phyloP scores from a whole-genome alignment of 805 yeast genomes.

The Suhomyces tanzawaensis region DNA sequence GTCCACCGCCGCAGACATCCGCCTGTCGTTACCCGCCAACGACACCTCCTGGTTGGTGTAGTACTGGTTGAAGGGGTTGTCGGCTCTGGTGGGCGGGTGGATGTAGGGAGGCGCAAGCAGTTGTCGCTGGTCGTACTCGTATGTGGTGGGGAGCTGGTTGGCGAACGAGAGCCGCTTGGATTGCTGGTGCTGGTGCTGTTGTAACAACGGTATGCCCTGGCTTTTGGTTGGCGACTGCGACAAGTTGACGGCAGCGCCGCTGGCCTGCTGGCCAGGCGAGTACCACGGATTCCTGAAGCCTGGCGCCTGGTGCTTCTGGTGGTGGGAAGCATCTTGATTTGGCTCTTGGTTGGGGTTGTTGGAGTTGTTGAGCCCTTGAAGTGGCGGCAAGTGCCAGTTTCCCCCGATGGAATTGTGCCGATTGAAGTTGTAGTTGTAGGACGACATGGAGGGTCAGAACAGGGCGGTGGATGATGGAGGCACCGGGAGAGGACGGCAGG shows the following conservation, averaged over 20 bases:
- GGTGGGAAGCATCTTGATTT: slow-evolving; percentile 4
- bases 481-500: neutral
- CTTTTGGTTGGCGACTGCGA: slow-evolving; percentile 29
- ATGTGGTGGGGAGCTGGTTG: slow-evolving; percentile 49
- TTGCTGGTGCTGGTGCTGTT: slow-evolving; percentile 24
- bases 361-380: slow-evolving; percentile 17
- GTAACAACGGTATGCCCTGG: slow-evolving; percentile 22
- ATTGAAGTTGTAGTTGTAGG: slow-evolving; percentile 31
- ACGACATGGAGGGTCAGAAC: too few relatives aligned
- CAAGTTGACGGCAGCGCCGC: slow-evolving; percentile 8
- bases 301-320: slow-evolving; percentile 14
- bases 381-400: slow-evolving; percentile 35
- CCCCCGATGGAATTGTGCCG: slow-evolving; percentile 41
- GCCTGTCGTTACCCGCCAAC: slow-evolving; percentile 27
- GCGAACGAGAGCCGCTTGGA: slow-evolving; percentile 36
- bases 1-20: slow-evolving; percentile 40
- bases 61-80: slow-evolving; percentile 44
- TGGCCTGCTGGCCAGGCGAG: slow-evolving; percentile 20
- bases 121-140: slow-evolving; percentile 35
- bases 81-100: slow-evolving; percentile 46
- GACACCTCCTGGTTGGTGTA: slow-evolving; percentile 38
- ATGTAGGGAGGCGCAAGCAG: slow-evolving; percentile 26
- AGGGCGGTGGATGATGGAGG: slow-evolving; percentile 12
- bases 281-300: slow-evolving; percentile 48
- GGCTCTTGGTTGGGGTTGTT: slow-evolving; percentile 6